A percentile compares a stretch with the other conserved stretches of the same genome.
These are phyloP conservation scores for Calonectria honghensis DNA, from an alignment of 2,329 filamentous ascomycete species.

Conservation along the genomic window DNA sequence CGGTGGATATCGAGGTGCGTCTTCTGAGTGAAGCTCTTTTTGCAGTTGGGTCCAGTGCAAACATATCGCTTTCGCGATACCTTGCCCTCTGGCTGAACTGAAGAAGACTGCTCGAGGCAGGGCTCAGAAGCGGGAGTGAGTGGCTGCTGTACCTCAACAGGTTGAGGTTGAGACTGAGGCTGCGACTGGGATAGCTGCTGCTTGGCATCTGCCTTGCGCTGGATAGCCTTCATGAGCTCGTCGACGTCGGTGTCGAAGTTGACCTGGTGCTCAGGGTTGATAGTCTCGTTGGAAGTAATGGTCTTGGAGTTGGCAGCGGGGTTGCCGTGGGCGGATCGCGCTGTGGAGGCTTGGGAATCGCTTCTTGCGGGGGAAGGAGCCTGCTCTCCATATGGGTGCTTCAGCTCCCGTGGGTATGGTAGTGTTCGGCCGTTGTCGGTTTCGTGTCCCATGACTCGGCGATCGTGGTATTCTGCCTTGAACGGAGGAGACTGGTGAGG, in stretches of 20 bases:
- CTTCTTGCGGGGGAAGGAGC: slow-evolving; percentile 59
- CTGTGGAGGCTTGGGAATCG: slow-evolving; percentile 57
- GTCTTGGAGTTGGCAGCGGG: slow-evolving; percentile 62
- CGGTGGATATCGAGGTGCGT: slow-evolving; percentile 95
- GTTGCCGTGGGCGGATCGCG: slow-evolving; percentile 51
- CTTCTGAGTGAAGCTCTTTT: slow-evolving; percentile 91
- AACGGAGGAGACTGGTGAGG: slow-evolving; percentile 59
- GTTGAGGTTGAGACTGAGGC: neutral
- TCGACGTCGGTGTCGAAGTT: slow-evolving; percentile 90
- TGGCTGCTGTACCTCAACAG: slow-evolving; percentile 53
- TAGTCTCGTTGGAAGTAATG: slow-evolving; percentile 67
- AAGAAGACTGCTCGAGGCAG: slow-evolving; percentile 49
- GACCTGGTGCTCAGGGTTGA: slow-evolving; percentile 69
- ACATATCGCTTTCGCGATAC: slow-evolving; percentile 76
- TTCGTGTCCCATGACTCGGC: slow-evolving; percentile 51
- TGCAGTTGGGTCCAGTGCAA: slow-evolving; percentile 84
- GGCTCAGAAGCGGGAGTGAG: slow-evolving; percentile 52
- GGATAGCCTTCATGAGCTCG: slow-evolving; percentile 91
- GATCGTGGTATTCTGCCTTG: slow-evolving; percentile 59
- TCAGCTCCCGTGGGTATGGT: slow-evolving; percentile 54
- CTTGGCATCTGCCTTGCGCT: slow-evolving; percentile 74
- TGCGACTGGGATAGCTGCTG: slow-evolving; percentile 36
- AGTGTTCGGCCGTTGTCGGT: slow-evolving; percentile 50
- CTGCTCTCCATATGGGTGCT: slow-evolving; percentile 58
- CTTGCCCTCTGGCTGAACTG: slow-evolving; percentile 55